Conservation (phyloP, 2,329 filamentous ascomycete genomes). For the Laburnicola sp. region DNA sequence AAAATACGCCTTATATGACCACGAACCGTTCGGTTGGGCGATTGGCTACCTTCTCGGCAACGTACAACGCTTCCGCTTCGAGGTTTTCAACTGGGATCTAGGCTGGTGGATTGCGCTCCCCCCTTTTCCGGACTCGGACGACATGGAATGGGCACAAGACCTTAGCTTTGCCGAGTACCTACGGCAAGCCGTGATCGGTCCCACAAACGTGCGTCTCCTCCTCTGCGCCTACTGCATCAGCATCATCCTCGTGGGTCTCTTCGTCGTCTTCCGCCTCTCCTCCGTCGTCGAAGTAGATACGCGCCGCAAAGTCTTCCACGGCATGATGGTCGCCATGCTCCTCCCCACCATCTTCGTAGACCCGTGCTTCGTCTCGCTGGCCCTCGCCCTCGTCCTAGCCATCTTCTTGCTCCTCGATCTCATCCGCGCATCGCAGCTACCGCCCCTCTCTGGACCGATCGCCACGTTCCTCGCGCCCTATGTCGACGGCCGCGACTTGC, state of each 20-base stretch:
- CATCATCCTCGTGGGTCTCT: constrained; percentile 71
- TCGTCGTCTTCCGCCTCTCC: constrained; percentile 73
- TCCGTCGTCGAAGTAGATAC: constrained; percentile 89
- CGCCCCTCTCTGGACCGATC: constrained; percentile 82
- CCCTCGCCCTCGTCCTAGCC: constrained; percentile 76
- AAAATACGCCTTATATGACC: constrained; percentile 65
- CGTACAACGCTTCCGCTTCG: constrained; percentile 69
- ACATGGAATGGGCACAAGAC: constrained; percentile 12
- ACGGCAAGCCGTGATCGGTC: constrained; percentile 67
- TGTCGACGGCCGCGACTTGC: constrained; percentile 88
- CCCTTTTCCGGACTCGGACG: constrained; percentile 37
- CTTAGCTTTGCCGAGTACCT: constrained; percentile 59
- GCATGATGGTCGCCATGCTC: constrained; percentile 97
- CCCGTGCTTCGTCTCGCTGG: constrained; percentile 78
- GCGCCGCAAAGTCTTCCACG: constrained; percentile 94
- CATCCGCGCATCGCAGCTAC: constrained; percentile 85
- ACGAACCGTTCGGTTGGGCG: constrained; percentile 91
- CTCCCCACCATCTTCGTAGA: constrained; percentile 85
- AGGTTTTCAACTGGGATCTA: constrained; percentile 69
- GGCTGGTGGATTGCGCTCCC: constrained; percentile 78
- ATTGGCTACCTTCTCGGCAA: constrained; percentile 87
- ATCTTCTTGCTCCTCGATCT: constrained; percentile 88
- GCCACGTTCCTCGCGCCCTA: constrained; percentile 89
- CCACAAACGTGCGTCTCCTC: constrained; percentile 78
- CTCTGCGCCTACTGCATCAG: constrained; percentile 73